Base-by-base conservation (phyloP, 2,329 filamentous ascomycete genomes). In the Didymella segeticola region DNA sequence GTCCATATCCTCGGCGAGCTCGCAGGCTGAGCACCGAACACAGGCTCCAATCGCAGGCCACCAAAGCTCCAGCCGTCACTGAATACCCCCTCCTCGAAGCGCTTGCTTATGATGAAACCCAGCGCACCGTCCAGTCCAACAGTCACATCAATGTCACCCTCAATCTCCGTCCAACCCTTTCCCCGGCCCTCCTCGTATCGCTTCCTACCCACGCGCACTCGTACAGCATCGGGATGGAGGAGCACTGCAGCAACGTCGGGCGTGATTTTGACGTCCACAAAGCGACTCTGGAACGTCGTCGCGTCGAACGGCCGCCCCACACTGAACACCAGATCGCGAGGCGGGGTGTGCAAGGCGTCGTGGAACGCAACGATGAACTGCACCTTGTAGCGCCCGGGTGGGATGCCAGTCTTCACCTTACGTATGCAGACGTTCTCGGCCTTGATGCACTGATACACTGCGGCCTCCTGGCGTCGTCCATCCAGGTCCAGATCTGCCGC, bases 41-140 rank as follows among this genome's bases (percentile, higher is more conserved):
- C 60, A 1, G 73, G 73, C 57, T 75, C 66, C 49, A 76, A 31
- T 38, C 70, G 62, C 29, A 76, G 70, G 1, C 74, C 74, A 0
- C 73, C 73, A 63, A 76, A 76, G 46, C 66, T 73, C 72, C 72
- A 76, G 0, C 74, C 74, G 56, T 70, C 70, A 1, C 74, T 60
- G 27, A 48, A 53, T 8, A 63, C 60, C 3, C 62, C 71, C 53
- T 74, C 65, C 43, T 70, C 57, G 26, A 53, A 76, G 47, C 56
- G 70, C 58, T 68, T 73, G 43, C 63, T 75, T 25, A 76, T 57
- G 14, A 75, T 59, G 52, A 76, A 71, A 0, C 73, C 74, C 33
- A 75, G 41, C 26, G 67, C 69, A 1, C 74, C 74, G 52, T 75
- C 72, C 2, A 75, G 43, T 0, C 72, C 73, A 3, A 76, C 73